Base-by-base conservation (phyloP, 345 rosid genomes). In the Murraya koenigii region DNA sequence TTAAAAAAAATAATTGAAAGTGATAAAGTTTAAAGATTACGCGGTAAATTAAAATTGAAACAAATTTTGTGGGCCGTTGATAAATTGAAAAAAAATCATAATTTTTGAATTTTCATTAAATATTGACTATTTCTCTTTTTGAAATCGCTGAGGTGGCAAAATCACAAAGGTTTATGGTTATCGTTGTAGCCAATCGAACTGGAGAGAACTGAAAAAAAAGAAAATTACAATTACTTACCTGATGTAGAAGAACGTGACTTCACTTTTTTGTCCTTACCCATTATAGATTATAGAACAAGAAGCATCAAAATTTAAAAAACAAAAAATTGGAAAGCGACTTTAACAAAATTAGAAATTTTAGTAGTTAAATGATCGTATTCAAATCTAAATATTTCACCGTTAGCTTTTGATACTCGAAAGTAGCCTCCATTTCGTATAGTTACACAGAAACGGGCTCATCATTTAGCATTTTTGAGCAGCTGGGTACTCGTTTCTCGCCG, bases 401-500 rank as follows among this genome's bases (percentile, higher is more conserved):
- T 35, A 33, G 22, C 44, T 23, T 75, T 64, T 1, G 59, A 22
- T 35, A 63, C 41, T 15, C 14, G 20, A 1, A 33, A 6, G 30
- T n/a, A 22, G 22, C 70, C n/a, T 49, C 49, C 62, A 63, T 30
- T 44, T 75, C 62, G 32, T 75, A 9, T 33, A 11, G 33, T 64
- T 49, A 7, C 32, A 2, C 17, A 9, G 68, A 41, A 39, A 41
- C 7, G 5, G 5, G 39, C 36, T 28, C 5, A 32, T 55, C 79
- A 67, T 77, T 74, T 72, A 58, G 4, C 56, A 35, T 52, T 79
- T 78, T 78, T 35, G 66, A 52, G 20, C 52, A 59, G 77, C 75
- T 75, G 74, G 83, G 82, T 75, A 10, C 39, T 64, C 78, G 1
- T 67, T 59, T 71, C 59, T 71, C 5, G 54, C 60, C 74, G 81